Evolutionary conservation across 306 rosid species (phyloP).

Genomic region (Cyclanthera cordifolia): DNA sequence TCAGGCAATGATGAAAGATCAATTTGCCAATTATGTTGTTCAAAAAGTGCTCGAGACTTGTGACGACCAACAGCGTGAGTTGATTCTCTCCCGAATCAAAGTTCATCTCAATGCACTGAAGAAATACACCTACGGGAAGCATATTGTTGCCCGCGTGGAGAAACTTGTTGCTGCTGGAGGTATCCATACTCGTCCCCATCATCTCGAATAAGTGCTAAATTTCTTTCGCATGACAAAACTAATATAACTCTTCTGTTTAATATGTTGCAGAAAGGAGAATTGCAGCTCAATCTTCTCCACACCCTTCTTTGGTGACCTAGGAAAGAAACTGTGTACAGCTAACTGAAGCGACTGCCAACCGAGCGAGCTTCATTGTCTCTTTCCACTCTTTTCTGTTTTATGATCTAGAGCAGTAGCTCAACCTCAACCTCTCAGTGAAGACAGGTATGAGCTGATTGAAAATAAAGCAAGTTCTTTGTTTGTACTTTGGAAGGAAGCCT

Average conservation of each 20-base stretch:
- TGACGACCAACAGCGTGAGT: conserved; percentile 87
- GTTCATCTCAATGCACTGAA: conserved; percentile 92
- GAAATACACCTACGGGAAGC: conserved; percentile 93
- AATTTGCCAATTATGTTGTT: conserved; percentile 87
- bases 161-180: conserved; percentile 99
- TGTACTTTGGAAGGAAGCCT: conserved; percentile 49
- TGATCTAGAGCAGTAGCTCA: conserved; percentile 26
- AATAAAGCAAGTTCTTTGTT: conserved; percentile 41
- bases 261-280: conserved; percentile 79
- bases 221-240: neutral
- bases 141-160: conserved; percentile 90
- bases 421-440: conserved; percentile 21
- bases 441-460: conserved; percentile 35
- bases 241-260: neutral
- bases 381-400: conserved; percentile 16
- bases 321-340: conserved; percentile 72
- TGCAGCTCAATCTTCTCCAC: conserved; percentile 77
- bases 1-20: conserved; percentile 94
- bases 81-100: conserved; percentile 81
- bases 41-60: conserved; percentile 96
- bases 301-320: conserved; percentile 57
- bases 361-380: conserved; percentile 40
- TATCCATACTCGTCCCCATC: conserved; percentile 5
- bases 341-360: conserved; percentile 60
- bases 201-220: neutral